Percentiles rank a stretch among this genome's conserved stretches.
Evolutionary conservation across 129 eudicot genomes (phyloP).

Genomic region (Saussurea involucrata): DNA sequence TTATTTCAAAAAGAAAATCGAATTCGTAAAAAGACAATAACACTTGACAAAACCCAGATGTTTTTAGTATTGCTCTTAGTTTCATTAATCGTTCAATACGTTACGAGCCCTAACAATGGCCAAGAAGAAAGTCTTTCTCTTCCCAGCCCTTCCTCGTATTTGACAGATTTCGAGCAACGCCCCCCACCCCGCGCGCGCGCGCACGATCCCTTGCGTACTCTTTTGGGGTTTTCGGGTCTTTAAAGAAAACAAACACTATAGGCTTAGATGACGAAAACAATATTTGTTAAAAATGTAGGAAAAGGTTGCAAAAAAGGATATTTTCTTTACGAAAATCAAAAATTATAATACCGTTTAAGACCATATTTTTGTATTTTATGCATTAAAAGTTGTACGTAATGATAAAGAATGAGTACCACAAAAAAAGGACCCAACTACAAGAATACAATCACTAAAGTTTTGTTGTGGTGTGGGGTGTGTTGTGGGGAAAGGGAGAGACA

Average conservation of each 20-base stretch:
- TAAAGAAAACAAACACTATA: neutral
- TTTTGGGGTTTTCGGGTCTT: neutral
- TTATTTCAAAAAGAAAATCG: neutral
- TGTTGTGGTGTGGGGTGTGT: constrained; percentile 25
- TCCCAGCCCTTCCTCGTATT: too few relatives aligned
- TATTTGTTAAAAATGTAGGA: neutral
- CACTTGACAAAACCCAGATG: neutral
- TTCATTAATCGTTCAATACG: neutral
- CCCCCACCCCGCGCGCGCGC: too few relatives aligned
- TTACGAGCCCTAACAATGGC: too few relatives aligned
- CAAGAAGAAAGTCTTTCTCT: too few relatives aligned
- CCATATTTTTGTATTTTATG: neutral
- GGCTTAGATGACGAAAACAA: neutral
- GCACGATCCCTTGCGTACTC: neutral
- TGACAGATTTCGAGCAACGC: too few relatives aligned
- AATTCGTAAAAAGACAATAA: neutral
- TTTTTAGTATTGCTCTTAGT: neutral
- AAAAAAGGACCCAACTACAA: constrained; percentile 31
- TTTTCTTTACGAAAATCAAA: neutral
- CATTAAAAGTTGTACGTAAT: constrained; percentile 24
- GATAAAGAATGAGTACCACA: constrained; percentile 34
- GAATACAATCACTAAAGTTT: constrained; percentile 33
- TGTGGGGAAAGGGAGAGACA: constrained; percentile 38
- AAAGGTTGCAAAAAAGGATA: neutral
- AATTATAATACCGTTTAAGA: neutral